A percentile compares a stretch with the other conserved stretches of the same genome.
phyloP scores from a whole-genome alignment of 2,329 filamentous ascomycete species.

The Aspergillus aculeatinus region DNA sequence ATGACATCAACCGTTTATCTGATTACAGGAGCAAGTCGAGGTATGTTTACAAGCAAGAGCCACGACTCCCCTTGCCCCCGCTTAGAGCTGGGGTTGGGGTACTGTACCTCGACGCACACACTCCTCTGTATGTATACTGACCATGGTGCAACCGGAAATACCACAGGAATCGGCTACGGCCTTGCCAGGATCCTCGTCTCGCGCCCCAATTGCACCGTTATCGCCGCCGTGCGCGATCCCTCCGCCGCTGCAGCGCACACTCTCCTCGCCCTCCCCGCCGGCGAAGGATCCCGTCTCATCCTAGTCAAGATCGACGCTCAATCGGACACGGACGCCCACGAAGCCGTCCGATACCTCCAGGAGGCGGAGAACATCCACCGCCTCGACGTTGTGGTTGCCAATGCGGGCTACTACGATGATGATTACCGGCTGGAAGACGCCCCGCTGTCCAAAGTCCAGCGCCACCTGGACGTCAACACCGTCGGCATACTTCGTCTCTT shows the following conservation, averaged over 20 bases:
- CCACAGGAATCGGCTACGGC: background rate
- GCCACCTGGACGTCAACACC: slow-evolving; percentile 3
- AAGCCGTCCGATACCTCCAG: background rate
- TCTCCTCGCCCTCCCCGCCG: background rate
- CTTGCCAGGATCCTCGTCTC: background rate
- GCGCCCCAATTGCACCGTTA: background rate
- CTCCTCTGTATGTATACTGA: too few relatives aligned
- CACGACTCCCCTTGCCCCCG: background rate
- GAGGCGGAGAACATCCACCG: background rate
- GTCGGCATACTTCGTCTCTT: slow-evolving; percentile 1
- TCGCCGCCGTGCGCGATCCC: slow-evolving; percentile 4
- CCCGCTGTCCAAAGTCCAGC: background rate
- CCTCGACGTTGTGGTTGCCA: slow-evolving; percentile 2
- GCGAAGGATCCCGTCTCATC: background rate
- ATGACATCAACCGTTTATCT: slow-evolving; percentile 1
- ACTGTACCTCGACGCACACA: background rate
- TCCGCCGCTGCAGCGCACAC: background rate
- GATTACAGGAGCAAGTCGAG: slow-evolving; percentile 3
- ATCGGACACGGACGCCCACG: background rate
- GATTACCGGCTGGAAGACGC: slow-evolving; percentile 1
- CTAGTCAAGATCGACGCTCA: background rate
- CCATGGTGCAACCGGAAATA: background rate
- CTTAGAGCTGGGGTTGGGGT: background rate
- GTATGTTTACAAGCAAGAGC: background rate
- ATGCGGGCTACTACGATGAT: slow-evolving; percentile 4